Evolutionary conservation across 495 filamentous ascomycete species (phyloP).

Genomic region (Penicillium chermesinum): DNA sequence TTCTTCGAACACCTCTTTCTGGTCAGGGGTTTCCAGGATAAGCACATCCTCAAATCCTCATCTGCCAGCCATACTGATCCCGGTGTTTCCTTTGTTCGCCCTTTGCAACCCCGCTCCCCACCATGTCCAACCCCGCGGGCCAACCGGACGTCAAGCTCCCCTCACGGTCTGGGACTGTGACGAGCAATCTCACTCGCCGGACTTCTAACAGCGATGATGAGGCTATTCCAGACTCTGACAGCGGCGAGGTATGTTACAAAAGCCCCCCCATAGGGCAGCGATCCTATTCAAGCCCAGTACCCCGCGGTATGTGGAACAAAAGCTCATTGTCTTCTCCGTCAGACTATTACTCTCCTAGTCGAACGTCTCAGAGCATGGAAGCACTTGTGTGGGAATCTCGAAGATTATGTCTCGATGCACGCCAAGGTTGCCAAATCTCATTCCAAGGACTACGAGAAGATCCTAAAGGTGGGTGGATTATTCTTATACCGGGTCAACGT

Average conservation of each 20-base stretch:
- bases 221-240: conserved; percentile 72
- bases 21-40: too few species aligned
- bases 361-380: conserved; percentile 93
- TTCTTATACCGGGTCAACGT: too few species aligned
- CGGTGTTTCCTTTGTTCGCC: background rate
- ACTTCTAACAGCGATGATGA: conserved; percentile 50
- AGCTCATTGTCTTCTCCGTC: conserved; percentile 13
- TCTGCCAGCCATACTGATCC: background rate
- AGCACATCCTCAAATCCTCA: background rate
- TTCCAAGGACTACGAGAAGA: conserved; percentile 92
- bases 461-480: conserved; percentile 64
- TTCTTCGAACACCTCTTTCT: background rate
- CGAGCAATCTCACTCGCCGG: conserved; percentile 39
- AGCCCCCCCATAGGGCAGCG: background rate
- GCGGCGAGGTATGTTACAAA: conserved; percentile 58
- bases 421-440: conserved; percentile 80
- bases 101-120: conserved; percentile 2
- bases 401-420: conserved; percentile 77
- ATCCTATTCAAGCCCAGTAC: too few species aligned
- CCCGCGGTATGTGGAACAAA: background rate
- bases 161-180: conserved; percentile 50
- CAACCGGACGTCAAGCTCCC: conserved; percentile 38
- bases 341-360: conserved; percentile 72
- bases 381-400: conserved; percentile 83
- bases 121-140: conserved; percentile 37